phyloP scores from a whole-genome alignment of 1,284 basidiomycete species.

The Austroboletus olivaceoglutinosus region DNA sequence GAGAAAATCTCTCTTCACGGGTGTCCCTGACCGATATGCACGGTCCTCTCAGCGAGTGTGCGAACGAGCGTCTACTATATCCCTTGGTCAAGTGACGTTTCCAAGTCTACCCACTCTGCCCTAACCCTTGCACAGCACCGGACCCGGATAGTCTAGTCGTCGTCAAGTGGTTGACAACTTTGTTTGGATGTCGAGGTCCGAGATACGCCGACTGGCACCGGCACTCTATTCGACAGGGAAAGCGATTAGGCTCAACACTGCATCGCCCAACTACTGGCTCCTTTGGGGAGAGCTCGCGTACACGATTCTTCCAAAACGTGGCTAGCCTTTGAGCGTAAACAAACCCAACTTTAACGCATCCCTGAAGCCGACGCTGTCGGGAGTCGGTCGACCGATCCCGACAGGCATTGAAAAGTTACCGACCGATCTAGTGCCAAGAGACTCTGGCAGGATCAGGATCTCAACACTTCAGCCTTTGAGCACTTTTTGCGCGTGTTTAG shows the following conservation, averaged over 20 bases:
- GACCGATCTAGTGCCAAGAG: background rate
- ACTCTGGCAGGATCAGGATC: background rate
- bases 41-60: background rate
- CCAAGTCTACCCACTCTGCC: background rate
- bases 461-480: background rate
- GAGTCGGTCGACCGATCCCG: too few relatives aligned
- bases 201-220: background rate
- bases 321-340: background rate
- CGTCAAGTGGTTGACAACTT: background rate
- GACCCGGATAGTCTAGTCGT: background rate
- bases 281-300: too few relatives aligned
- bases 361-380: background rate
- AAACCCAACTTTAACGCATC: background rate
- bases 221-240: background rate
- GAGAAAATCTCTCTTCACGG: background rate
- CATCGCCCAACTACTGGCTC: background rate
- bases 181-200: background rate
- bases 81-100: background rate
- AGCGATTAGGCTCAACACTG: background rate
- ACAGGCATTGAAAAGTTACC: background rate
- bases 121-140: background rate
- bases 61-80: background rate
- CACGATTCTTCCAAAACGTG: too few relatives aligned
- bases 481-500: background rate
- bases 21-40: background rate